phyloP scores from a whole-genome alignment of 805 yeast species.

The Sugiyamaella americana region DNA sequence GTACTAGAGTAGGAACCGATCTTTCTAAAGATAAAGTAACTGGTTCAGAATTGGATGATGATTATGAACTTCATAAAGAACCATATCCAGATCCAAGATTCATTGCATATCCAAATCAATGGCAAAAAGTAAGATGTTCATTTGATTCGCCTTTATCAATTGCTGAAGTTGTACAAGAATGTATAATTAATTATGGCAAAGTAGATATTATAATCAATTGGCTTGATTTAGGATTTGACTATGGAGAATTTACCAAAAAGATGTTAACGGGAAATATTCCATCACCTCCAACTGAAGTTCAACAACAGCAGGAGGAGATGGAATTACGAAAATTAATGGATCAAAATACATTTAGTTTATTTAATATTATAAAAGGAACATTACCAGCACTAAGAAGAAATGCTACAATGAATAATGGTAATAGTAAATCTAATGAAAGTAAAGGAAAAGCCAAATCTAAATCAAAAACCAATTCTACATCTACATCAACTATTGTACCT shows the following conservation, averaged over 20 bases:
- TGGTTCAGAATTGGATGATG: neutral
- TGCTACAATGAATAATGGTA: neutral
- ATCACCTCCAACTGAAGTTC: neutral
- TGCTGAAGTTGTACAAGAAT: constrained; percentile 16
- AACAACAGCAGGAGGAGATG: constrained; percentile 18
- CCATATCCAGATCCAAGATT: neutral
- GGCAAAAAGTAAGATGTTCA: constrained; percentile 13
- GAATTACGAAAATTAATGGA: constrained; percentile 26
- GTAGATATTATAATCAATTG: constrained; percentile 24
- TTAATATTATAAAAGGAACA: constrained; percentile 12
- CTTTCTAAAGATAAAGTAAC: no score
- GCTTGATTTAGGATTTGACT: constrained; percentile 16
- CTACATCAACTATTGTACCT: neutral
- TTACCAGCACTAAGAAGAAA: neutral
- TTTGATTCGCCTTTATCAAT: constrained; percentile 16
- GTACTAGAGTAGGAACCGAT: no score
- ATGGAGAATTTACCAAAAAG: constrained; percentile 22
- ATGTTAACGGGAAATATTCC: constrained; percentile 16
- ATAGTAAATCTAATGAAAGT: neutral
- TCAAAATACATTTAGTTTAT: constrained; percentile 25
- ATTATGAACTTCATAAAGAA: neutral
- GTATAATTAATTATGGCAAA: constrained; percentile 18
- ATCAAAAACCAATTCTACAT: neutral
- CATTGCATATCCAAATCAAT: neutral
- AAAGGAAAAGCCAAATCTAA: neutral